phyloP scores from a whole-genome alignment of 805 yeast genomes.

The Schizosaccharomyces pombe region DNA sequence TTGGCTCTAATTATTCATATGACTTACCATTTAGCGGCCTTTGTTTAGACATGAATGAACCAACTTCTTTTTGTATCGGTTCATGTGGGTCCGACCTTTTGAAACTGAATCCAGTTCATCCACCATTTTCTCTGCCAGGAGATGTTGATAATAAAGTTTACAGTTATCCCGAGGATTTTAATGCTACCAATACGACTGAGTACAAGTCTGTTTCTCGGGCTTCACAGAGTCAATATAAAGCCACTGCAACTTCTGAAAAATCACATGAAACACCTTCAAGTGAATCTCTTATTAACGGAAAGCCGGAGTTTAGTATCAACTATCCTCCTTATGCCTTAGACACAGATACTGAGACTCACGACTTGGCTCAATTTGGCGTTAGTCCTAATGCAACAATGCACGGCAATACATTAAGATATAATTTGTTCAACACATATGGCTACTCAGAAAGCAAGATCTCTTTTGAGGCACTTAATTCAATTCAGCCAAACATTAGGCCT shows the following conservation, averaged over 20 bases:
- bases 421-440: slow-evolving; percentile 15
- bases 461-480: slow-evolving; percentile 3
- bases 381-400: slow-evolving; percentile 16
- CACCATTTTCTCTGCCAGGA: slow-evolving; percentile 2
- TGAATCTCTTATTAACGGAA: no score
- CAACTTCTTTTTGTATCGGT: slow-evolving; percentile 16
- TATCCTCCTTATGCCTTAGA: slow-evolving; percentile 18
- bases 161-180: neutral
- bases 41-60: slow-evolving; percentile 66
- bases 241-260: no score
- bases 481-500: slow-evolving; percentile 20
- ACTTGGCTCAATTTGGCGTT: slow-evolving; percentile 13
- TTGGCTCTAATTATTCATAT: slow-evolving; percentile 8
- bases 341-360: slow-evolving; percentile 11
- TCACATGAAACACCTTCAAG: no score
- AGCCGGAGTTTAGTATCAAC: slow-evolving; percentile 15
- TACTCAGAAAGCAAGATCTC: slow-evolving; percentile 11
- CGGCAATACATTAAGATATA: slow-evolving; percentile 16
- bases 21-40: slow-evolving; percentile 8
- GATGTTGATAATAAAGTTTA: neutral
- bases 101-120: neutral
- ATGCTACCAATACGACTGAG: slow-evolving; percentile 6
- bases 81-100: slow-evolving; percentile 12
- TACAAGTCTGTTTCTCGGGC: slow-evolving; percentile 8
- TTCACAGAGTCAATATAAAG: no score